These are phyloP conservation scores for Trichoderma simmonsii DNA, from an alignment of 2,329 filamentous ascomycete genomes.

Conservation along the genomic window DNA sequence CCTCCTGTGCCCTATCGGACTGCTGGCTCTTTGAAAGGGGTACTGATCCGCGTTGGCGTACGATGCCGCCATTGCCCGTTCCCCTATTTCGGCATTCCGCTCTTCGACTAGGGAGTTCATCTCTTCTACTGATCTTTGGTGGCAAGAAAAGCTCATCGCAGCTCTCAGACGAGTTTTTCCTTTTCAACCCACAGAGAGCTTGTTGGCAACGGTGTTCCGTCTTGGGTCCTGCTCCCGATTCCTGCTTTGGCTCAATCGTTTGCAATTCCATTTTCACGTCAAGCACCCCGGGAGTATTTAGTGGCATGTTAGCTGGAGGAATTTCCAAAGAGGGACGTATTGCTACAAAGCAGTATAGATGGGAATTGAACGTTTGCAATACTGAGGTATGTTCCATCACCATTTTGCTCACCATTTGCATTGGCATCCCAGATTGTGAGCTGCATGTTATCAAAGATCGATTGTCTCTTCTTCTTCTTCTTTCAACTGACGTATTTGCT, in stretches of 20 bases:
- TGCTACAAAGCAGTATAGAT: slow-evolving; percentile 60
- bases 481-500: background rate
- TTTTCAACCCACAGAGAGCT: slow-evolving; percentile 45
- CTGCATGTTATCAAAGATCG: background rate
- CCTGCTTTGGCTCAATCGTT: slow-evolving; percentile 45
- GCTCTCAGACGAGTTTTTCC: slow-evolving; percentile 50
- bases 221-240: slow-evolving; percentile 33
- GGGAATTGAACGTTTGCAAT: slow-evolving; percentile 51
- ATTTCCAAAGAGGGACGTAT: slow-evolving; percentile 64
- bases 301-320: slow-evolving; percentile 70
- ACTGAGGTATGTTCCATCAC: slow-evolving; percentile 33
- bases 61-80: slow-evolving; percentile 62
- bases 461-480: background rate
- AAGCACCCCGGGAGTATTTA: slow-evolving; percentile 33
- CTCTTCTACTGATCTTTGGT: slow-evolving; percentile 56
- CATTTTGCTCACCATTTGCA: background rate
- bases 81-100: slow-evolving; percentile 74
- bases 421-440: background rate
- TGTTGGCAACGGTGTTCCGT: slow-evolving; percentile 48
- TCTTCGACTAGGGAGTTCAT: slow-evolving; percentile 48
- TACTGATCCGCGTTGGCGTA: slow-evolving; percentile 55
- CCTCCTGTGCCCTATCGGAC: slow-evolving; percentile 64
- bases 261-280: slow-evolving; percentile 27
- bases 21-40: slow-evolving; percentile 68
- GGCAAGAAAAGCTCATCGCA: slow-evolving; percentile 53